Base-by-base conservation (phyloP, 768 basidiomycete genomes). In the Vishniacozyma victoriae region DNA sequence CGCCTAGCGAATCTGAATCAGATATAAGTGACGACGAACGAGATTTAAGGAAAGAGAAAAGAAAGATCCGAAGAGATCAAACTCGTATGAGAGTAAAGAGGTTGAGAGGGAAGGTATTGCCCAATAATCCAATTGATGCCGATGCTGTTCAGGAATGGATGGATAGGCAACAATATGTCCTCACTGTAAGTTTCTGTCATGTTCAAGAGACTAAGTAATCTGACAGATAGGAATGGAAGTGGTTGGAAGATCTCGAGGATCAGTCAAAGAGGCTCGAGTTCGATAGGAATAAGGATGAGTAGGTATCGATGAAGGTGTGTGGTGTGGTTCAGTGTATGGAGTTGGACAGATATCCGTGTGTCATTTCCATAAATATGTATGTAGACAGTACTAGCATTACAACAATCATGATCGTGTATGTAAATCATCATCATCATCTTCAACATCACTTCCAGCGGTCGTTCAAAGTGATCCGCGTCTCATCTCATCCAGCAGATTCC, bases 81-180 rank as follows among this genome's bases (percentile, higher is more conserved):
- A 55, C 50, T 3, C 33, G 40, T n/a, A 48, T 44, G 7, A 13
- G 60, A 43, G 57, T 57, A 14, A 42, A 20, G 7, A 23, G 31
- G 18, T 26, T 61, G 22, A 19, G 38, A 22, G 42, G 44, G 14
- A n/a, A 44, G 16, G 13, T 18, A 4, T 24, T 59, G 16, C 55
- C 56, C 0, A 36, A 53, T 2, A 44, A 52, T 19, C 27, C 50
- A 26, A 55, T 55, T 29, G 57, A 67, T 47, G 61, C 62, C 5
- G 67, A 64, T 41, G 47, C 54, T 39, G 66, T 71, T 1, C 44
- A 55, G 12, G 50, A 64, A 37, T 71, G 64, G 61, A 58, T 71
- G 51, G 65, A 71, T 26, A 46, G n/a, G n/a, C n/a, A n/a, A n/a
- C n/a, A n/a, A n/a, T n/a, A n/a, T n/a, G n/a, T n/a, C n/a, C n/a